Percentiles rank a stretch among this genome's conserved stretches.
phyloP scores from a whole-genome alignment of 208 protist species.

The Leishmania amazonensis region DNA sequence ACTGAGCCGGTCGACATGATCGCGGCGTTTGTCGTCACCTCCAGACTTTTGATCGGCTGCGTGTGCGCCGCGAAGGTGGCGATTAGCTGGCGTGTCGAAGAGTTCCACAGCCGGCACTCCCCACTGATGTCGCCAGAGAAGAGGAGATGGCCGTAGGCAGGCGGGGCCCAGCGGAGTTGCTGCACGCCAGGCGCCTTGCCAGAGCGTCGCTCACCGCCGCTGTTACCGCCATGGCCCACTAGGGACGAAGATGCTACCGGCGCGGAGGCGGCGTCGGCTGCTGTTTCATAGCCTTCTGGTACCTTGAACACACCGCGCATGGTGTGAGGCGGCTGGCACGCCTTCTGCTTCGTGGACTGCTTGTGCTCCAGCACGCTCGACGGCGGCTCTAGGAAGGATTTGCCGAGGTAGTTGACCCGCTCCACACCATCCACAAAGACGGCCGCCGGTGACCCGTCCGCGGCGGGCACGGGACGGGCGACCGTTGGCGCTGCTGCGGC shows the following conservation, averaged over 20 bases:
- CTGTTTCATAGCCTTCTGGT: constrained; percentile 6
- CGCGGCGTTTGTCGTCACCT: constrained; percentile 83
- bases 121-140: constrained; percentile 92
- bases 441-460: constrained; percentile 12
- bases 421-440: constrained; percentile 54
- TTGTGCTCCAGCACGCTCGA: constrained; percentile 44
- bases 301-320: constrained; percentile 51
- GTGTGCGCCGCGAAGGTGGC: constrained; percentile 94
- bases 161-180: constrained; percentile 92
- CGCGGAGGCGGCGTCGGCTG: background rate
- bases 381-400: constrained; percentile 75
- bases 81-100: constrained; percentile 63
- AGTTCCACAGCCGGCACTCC: constrained; percentile 92
- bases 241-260: constrained; percentile 8
- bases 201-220: background rate
- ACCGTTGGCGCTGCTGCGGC: background rate
- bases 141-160: constrained; percentile 92
- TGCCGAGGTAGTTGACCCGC: constrained; percentile 72
- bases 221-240: background rate
- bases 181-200: constrained; percentile 68
- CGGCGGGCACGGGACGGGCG: constrained; percentile 7
- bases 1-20: constrained; percentile 93
- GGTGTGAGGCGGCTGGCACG: constrained; percentile 49
- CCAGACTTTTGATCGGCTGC: constrained; percentile 91
- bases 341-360: constrained; percentile 17